These are phyloP conservation scores for Termitomyces sp. DNA, from an alignment of 768 basidiomycete species.

Conservation along the genomic window DNA sequence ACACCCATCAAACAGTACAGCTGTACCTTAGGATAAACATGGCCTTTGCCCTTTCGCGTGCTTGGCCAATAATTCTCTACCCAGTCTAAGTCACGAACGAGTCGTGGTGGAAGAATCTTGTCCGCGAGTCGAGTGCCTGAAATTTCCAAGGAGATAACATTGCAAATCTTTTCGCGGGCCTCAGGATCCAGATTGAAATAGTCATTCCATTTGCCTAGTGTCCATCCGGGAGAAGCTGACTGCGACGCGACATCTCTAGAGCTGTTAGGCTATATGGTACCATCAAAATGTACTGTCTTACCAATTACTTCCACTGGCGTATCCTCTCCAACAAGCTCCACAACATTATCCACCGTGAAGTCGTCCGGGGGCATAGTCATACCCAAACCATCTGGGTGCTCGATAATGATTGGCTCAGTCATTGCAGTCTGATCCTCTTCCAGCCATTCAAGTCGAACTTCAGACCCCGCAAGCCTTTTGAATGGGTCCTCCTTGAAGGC, in stretches of 20 bases:
- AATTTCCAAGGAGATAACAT: slow-evolving; percentile 94
- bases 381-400: slow-evolving; percentile 73
- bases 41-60: slow-evolving; percentile 64
- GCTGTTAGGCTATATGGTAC: not conserved
- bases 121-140: slow-evolving; percentile 80
- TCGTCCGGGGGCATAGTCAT: slow-evolving; percentile 79
- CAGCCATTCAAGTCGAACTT: slow-evolving; percentile 72
- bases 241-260: slow-evolving; percentile 80
- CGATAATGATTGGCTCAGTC: slow-evolving; percentile 80
- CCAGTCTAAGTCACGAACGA: slow-evolving; percentile 92
- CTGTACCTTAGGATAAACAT: slow-evolving; percentile 88
- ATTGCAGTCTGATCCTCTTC: slow-evolving; percentile 66
- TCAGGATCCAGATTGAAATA: slow-evolving; percentile 69
- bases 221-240: slow-evolving; percentile 83
- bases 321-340: slow-evolving; percentile 70
- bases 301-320: slow-evolving; percentile 89
- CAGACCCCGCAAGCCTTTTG: slow-evolving; percentile 56
- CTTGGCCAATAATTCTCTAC: slow-evolving; percentile 94
- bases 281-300: slow-evolving; percentile 25
- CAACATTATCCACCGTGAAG: slow-evolving; percentile 78
- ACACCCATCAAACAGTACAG: slow-evolving; percentile 98
- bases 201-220: slow-evolving; percentile 83
- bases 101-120: slow-evolving; percentile 72
- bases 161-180: slow-evolving; percentile 80
- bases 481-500: slow-evolving; percentile 58